Base-by-base conservation (phyloP, 257 asterid genomes). In the Vinca minor region DNA sequence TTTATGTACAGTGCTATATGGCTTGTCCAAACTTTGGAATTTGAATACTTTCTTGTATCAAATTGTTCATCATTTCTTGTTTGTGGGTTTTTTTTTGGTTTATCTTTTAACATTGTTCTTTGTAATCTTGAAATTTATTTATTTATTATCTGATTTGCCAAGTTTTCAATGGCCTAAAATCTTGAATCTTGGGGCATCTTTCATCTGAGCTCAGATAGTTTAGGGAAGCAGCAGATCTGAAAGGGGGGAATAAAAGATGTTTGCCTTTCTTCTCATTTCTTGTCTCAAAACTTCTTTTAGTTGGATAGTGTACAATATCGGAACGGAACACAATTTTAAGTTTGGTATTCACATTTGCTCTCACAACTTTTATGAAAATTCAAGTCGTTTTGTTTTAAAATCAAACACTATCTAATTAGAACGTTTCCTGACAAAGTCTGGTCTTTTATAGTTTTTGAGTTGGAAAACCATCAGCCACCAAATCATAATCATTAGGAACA, bases 1-100 rank as follows among this genome's bases (percentile, higher is more conserved):
- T 78, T 87, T 78, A 76, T 87, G 95, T 82, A 87, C 87, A 82
- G 87, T 77, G 79, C 77, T 75, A 64, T 64, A 69, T 82, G 81
- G 76, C 76, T 71, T 73, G 74, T 64, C 65, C 66, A 66, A 62
- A 55, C 61, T 42, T 10, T 38, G 53, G 38, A 21, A 41, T 45
- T 34, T 34, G 38, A 65, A 39, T 57, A 45, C 29, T 34, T 65
- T 21, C 29, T 52, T 20, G 64, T 59, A 42, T 21, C 31, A 48
- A 52, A 23, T 49, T 57, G 3, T 53, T 5, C 25, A 26, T 54
- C 14, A 10, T n/a, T 32, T 45, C 48, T 29, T 57, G 50, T 20
- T 56, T n/a, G 29, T 59, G 48, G 57, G n/a, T n/a, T 47, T 44
- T 70, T 63, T 26, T 20, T 63, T 41, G 46, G 46, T 26, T 15